Percentiles rank a stretch among this genome's conserved stretches.
These are phyloP conservation scores for Yamadazyma diddensiae DNA, from an alignment of 1,139 yeast genomes.

Conservation along the genomic window DNA sequence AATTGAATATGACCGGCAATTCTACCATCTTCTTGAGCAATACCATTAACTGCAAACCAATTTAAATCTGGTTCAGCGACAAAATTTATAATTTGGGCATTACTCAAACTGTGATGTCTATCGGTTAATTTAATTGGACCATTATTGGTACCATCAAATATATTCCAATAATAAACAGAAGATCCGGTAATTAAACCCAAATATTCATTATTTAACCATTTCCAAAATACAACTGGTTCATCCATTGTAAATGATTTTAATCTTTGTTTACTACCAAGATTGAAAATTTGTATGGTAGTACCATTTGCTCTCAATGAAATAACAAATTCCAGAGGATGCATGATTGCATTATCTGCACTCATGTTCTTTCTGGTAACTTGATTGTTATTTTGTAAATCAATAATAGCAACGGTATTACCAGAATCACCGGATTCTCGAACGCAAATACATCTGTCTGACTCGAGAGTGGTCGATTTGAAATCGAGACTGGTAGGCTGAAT, in stretches of 20 bases:
- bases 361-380: slow-evolving; percentile 82
- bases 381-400: slow-evolving; percentile 74
- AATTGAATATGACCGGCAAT: slow-evolving; percentile 97
- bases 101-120: slow-evolving; percentile 76
- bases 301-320: slow-evolving; percentile 96
- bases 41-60: slow-evolving; percentile 96
- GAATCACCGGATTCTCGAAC: slow-evolving; percentile 74
- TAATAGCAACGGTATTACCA: slow-evolving; percentile 89
- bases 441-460: slow-evolving; percentile 87
- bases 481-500: slow-evolving; percentile 81
- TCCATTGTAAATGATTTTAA: slow-evolving; percentile 82
- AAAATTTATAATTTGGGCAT: slow-evolving; percentile 88
- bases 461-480: slow-evolving; percentile 90
- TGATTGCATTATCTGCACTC: slow-evolving; percentile 96
- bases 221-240: slow-evolving; percentile 94
- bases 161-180: slow-evolving; percentile 75
- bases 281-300: slow-evolving; percentile 91
- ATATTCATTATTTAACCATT: slow-evolving; percentile 74
- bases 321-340: slow-evolving; percentile 88
- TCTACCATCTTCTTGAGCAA: slow-evolving; percentile 91
- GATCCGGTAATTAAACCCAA: slow-evolving; percentile 85
- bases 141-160: slow-evolving; percentile 74
- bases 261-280: slow-evolving; percentile 82
- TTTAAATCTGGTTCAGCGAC: slow-evolving; percentile 76
- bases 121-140: slow-evolving; percentile 80